Evolutionary conservation across 2,329 filamentous ascomycete species (phyloP).

Genomic region (Drechslerella dactyloides): DNA sequence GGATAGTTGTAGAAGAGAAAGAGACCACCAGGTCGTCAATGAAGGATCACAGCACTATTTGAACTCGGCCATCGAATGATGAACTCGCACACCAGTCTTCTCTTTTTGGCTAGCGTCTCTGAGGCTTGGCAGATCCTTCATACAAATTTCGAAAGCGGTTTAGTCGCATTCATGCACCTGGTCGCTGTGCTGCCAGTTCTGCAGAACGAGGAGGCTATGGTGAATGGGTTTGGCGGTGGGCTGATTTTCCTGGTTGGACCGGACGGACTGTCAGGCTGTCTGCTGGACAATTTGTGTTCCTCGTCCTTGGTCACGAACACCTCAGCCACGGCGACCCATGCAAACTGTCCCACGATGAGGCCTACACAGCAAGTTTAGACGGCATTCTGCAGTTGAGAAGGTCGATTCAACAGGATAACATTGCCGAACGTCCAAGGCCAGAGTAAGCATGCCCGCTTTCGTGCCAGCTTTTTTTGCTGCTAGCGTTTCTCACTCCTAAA

Average conservation of each 20-base stretch:
- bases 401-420: constrained; percentile 6
- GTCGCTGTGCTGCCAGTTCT: not conserved
- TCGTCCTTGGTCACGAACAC: constrained; percentile 6
- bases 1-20: constrained; percentile 6
- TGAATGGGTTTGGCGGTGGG: constrained; percentile 3
- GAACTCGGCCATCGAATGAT: constrained; percentile 17
- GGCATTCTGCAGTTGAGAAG: constrained; percentile 1
- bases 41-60: constrained; percentile 48
- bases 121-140: constrained; percentile 49
- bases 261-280: constrained; percentile 6
- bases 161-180: not conserved
- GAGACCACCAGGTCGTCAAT: constrained; percentile 15
- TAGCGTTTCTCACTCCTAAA: constrained; percentile 4
- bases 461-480: no score
- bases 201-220: not conserved
- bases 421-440: constrained; percentile 10
- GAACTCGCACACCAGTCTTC: constrained; percentile 14
- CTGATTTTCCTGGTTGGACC: constrained; percentile 35
- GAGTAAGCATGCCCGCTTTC: constrained; percentile 18
- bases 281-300: constrained; percentile 21
- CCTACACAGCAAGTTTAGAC: constrained; percentile 30
- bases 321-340: constrained; percentile 39
- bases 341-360: constrained; percentile 1
- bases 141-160: constrained; percentile 21
- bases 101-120: constrained; percentile 17